Percentiles rank a stretch among this genome's conserved stretches.
Conservation (phyloP, 2,329 filamentous ascomycete species). For the Ophiognomonia clavigignenti-juglandacearum region DNA sequence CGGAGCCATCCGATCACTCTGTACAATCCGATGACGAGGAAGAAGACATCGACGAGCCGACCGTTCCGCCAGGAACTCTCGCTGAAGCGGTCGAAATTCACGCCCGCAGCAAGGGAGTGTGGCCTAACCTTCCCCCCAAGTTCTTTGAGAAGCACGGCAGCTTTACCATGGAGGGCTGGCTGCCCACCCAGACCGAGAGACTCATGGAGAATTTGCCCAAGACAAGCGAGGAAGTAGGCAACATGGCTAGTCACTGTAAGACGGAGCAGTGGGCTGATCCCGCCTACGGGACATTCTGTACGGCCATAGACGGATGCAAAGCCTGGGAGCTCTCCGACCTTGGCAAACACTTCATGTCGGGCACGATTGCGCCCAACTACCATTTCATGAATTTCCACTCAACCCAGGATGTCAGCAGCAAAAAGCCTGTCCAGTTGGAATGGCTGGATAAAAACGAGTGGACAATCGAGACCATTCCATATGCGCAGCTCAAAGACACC, state of each 20-base stretch:
- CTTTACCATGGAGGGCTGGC: conserved; percentile 38
- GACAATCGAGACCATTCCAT: conserved; percentile 36
- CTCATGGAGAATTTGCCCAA: conserved; percentile 28
- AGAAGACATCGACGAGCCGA: not conserved
- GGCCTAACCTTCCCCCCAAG: conserved; percentile 3
- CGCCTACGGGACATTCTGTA: conserved; percentile 24
- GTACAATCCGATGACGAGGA: conserved; percentile 1
- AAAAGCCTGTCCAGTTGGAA: conserved; percentile 23
- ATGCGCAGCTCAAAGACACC: conserved; percentile 32
- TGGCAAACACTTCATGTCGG: conserved; percentile 28
- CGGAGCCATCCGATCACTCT: conserved; percentile 3
- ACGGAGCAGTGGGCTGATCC: conserved; percentile 23
- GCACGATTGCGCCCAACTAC: conserved; percentile 30
- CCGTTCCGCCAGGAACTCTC: not conserved
- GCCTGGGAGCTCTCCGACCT: conserved; percentile 40
- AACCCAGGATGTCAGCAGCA: conserved; percentile 19
- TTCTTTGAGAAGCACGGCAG: conserved; percentile 35
- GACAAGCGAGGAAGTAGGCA: conserved; percentile 27
- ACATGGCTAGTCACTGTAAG: conserved; percentile 18
- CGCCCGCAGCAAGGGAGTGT: conserved; percentile 6
- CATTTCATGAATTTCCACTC: conserved; percentile 34
- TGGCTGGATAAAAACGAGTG: conserved; percentile 37
- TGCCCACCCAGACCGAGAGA: conserved; percentile 35
- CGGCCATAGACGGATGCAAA: conserved; percentile 34
- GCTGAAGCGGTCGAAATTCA: not conserved